Evolutionary conservation across 208 protist species (phyloP), one percentile per base, ranked within the genome.

Genomic region (Crithidia fasciculata): DNA sequence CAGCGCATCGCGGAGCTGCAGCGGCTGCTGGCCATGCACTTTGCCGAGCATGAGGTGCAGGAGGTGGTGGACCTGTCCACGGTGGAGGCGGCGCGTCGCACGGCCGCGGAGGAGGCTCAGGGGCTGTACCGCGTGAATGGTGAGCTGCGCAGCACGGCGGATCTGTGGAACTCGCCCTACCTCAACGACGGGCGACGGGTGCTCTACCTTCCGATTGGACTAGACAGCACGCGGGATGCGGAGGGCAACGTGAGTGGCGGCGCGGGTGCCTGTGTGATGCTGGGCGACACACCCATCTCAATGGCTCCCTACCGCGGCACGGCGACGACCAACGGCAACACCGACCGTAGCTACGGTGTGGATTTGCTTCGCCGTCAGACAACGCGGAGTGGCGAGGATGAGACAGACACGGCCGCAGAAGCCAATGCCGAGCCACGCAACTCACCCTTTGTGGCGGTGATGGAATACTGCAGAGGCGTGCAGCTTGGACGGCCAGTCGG

Each of bases 401-500:
- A 45, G 0, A 47, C 4, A 39, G 6, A 58, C 28, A 16, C 28
- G 54, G 28, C 19, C 19, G 40, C 28, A 58, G 28, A 28, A 28
- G 28, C 28, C 0, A 28, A 28, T 28, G 28, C 1, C 28, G 28
- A 28, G 15, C 8, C 52, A 13, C 16, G 53, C 53, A 58, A 68
- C 16, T 73, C 78, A 28, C 83, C 83, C 65, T 84, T 81, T 47
- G 81, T 77, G 18, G 83, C 89, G 0, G 89, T 90, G 52, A 78
- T 90, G 75, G 84, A 91, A 36, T 94, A 92, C 78, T 85, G 71
- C 62, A 72, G 71, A n/a, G 86, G 86, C 12, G 89, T 92, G 61
- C 89, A 92, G 73, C 40, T 85, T 56, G 86, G 85, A 2, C 66
- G 82, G 10, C 89, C 89, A 13, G 52, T 90, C 10, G 84, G 78